These are phyloP conservation scores for Melaleuca alternifolia DNA, from an alignment of 345 rosid species.

Conservation along the genomic window DNA sequence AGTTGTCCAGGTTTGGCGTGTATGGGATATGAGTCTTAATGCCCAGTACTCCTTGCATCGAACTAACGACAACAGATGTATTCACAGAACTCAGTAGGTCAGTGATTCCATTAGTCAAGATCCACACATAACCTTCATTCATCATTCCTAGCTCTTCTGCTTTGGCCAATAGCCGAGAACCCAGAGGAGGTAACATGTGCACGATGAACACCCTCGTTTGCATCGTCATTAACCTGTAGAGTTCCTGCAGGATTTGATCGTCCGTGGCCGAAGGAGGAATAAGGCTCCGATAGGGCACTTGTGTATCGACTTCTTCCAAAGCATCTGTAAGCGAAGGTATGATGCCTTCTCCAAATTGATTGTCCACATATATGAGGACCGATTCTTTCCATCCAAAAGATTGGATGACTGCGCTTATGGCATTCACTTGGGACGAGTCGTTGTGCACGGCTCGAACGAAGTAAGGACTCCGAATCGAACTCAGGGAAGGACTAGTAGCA, in stretches of 20 bases:
- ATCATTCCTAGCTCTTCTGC: not conserved
- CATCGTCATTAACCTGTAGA: not conserved
- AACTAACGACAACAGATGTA: not conserved
- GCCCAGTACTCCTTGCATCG: not conserved
- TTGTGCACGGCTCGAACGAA: fast-evolving
- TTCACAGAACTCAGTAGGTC: not conserved
- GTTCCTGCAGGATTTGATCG: not conserved
- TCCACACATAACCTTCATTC: not conserved
- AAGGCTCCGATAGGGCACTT: not conserved
- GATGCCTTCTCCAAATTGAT: not conserved
- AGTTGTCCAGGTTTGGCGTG: not conserved
- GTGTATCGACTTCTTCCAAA: not conserved
- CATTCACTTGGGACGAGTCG: not conserved
- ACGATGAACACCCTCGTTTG: not conserved
- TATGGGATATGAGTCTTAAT: not conserved
- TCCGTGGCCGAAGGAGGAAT: not conserved
- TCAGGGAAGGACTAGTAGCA: not conserved
- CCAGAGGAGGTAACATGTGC: not conserved
- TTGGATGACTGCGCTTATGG: not conserved
- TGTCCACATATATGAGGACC: not conserved
- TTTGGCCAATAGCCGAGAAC: not conserved
- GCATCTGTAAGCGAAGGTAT: not conserved
- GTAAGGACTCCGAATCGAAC: not conserved
- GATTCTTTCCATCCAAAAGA: not conserved
- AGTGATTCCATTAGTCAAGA: not conserved